These are phyloP conservation scores for Coniferiporia weirii DNA, from an alignment of 1,284 basidiomycete genomes.

Conservation along the genomic window DNA sequence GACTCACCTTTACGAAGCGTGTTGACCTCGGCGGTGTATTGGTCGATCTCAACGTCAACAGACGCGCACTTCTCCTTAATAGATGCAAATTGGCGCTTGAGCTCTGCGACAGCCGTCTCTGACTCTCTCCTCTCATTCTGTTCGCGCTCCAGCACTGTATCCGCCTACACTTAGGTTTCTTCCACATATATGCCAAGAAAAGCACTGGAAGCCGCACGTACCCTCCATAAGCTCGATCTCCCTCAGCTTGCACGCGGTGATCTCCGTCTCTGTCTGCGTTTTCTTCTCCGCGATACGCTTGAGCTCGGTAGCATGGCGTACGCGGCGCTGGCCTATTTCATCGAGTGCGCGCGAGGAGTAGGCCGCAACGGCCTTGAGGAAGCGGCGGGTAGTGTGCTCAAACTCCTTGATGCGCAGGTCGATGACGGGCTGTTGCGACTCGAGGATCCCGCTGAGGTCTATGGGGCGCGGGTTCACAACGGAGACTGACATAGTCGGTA, in stretches of 20 bases:
- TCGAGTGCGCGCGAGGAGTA: conserved; percentile 63
- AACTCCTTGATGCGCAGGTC: conserved; percentile 59
- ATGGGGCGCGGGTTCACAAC: conserved; percentile 52
- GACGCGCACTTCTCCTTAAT: conserved; percentile 53
- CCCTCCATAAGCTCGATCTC: conserved; percentile 70
- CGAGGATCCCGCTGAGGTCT: conserved; percentile 53
- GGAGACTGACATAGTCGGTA: conserved; percentile 27
- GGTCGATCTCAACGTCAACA: conserved; percentile 65
- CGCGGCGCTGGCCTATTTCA: conserved; percentile 56
- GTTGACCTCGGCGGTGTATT: conserved; percentile 50
- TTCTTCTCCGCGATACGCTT: conserved; percentile 53
- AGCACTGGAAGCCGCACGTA: conserved; percentile 24
- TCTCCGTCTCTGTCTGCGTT: conserved; percentile 57
- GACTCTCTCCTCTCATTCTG: conserved; percentile 65
- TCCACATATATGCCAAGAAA: not conserved
- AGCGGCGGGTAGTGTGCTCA: conserved; percentile 61
- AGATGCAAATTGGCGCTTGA: conserved; percentile 57
- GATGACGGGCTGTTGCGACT: conserved; percentile 52
- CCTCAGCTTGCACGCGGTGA: conserved; percentile 60
- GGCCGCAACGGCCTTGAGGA: conserved; percentile 60
- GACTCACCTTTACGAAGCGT: conserved; percentile 57
- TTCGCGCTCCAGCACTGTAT: conserved; percentile 59
- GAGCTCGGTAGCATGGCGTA: conserved; percentile 50
- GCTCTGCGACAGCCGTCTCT: conserved; percentile 53
- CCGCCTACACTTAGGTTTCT: not conserved